Evolutionary conservation across 805 yeast species (phyloP).

Genomic region (Starmerella gropengiesseri): DNA sequence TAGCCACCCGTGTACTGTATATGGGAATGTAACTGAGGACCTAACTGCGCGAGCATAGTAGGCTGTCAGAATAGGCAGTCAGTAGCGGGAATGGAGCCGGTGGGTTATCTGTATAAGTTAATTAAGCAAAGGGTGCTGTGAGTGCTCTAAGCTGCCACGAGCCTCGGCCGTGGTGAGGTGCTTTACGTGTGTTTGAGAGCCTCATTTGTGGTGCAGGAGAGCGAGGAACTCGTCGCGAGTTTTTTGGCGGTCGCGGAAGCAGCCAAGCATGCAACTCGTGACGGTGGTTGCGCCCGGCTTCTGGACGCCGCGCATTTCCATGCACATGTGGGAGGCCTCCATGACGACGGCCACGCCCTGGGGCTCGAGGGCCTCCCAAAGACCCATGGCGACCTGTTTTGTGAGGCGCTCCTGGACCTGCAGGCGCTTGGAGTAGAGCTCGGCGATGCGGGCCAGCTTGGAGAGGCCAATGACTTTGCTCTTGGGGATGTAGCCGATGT

Average conservation of each 20-base stretch:
- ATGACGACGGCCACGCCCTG: slow-evolving; percentile 97
- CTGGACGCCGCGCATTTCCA: slow-evolving; percentile 97
- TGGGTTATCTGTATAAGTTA: too few species aligned
- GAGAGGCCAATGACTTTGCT: slow-evolving; percentile 85
- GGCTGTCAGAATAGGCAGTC: too few species aligned
- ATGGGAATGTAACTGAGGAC: too few species aligned
- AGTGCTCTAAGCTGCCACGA: too few species aligned
- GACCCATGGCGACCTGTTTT: slow-evolving; percentile 93
- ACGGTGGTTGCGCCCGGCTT: slow-evolving; percentile 88
- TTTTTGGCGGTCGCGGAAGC: slow-evolving; percentile 85
- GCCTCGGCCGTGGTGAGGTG: neutral
- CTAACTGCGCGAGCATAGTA: too few species aligned
- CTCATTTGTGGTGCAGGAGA: slow-evolving; percentile 35
- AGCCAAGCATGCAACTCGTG: slow-evolving; percentile 95
- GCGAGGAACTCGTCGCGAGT: slow-evolving; percentile 93
- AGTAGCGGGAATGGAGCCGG: too few species aligned
- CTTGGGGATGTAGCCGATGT: slow-evolving; percentile 95
- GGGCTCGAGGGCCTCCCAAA: slow-evolving; percentile 81
- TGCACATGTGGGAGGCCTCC: slow-evolving; percentile 97
- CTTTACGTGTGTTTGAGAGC: neutral
- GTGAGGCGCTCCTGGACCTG: slow-evolving; percentile 98
- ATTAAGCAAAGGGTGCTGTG: too few species aligned
- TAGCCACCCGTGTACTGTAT: too few species aligned
- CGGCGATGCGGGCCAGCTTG: slow-evolving; percentile 89
- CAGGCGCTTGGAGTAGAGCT: slow-evolving; percentile 87